Conservation (phyloP, 192 early-diverging fungal genomes). For the Gaertneriomyces semiglobifer region DNA sequence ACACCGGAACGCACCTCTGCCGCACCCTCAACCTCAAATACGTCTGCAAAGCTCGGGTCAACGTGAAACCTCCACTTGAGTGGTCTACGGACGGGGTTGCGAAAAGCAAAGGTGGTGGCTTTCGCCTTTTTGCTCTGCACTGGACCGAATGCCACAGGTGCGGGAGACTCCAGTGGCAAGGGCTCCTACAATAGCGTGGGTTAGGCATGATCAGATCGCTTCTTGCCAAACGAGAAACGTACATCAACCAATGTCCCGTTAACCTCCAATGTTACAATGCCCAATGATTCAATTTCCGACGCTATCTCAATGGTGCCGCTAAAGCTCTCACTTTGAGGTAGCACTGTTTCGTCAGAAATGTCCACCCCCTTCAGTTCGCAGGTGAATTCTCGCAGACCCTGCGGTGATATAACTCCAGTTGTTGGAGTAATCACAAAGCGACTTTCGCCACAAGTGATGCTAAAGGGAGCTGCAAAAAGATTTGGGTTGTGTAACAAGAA, state of each 20-base stretch:
- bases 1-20: constrained; percentile 19
- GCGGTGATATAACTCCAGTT: constrained; percentile 21
- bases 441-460: constrained; percentile 19
- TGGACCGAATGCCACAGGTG: constrained; percentile 42
- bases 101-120: constrained; percentile 32
- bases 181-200: constrained; percentile 32
- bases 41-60: constrained; percentile 36
- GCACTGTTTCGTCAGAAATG: constrained; percentile 27
- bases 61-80: constrained; percentile 43
- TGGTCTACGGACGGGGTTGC: constrained; percentile 42
- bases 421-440: constrained; percentile 24
- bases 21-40: constrained; percentile 32
- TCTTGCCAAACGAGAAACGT: constrained; percentile 1
- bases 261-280: constrained; percentile 16
- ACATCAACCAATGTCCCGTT: constrained; percentile 46
- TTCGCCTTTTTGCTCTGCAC: constrained; percentile 25
- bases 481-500: constrained; percentile 46
- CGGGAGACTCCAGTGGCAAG: constrained; percentile 26
- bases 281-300: constrained; percentile 24
- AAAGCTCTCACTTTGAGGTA: constrained; percentile 34
- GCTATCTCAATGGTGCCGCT: constrained; percentile 26
- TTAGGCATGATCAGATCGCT: constrained; percentile 4
- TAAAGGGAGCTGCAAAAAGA: constrained; percentile 31
- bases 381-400: constrained; percentile 30
- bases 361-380: constrained; percentile 29